Evolutionary conservation across 495 filamentous ascomycete genomes (phyloP).

Genomic region (Ramalina peruviana): DNA sequence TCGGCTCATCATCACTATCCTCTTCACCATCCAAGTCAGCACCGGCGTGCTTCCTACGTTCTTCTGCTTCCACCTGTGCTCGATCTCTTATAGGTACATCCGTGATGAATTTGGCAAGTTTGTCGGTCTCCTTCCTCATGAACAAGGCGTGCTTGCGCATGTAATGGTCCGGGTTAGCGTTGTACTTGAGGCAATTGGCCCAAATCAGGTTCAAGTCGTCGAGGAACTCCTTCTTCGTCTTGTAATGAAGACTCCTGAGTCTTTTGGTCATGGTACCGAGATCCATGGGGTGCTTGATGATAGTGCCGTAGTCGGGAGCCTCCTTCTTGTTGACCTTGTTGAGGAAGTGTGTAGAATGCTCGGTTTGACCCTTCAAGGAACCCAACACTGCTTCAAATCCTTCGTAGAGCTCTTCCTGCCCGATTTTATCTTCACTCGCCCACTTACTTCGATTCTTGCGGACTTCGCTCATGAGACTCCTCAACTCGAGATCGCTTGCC

Average conservation of each 20-base stretch:
- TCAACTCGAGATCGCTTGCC: constrained; percentile 83
- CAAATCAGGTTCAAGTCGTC: constrained; percentile 88
- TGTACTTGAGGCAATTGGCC: constrained; percentile 92
- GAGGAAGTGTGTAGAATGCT: constrained; percentile 87
- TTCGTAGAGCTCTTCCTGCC: constrained; percentile 96
- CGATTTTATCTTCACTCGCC: constrained; percentile 93
- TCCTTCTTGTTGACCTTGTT: constrained; percentile 91
- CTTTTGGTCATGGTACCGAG: constrained; percentile 97
- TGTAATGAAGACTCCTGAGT: constrained; percentile 73
- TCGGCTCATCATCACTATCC: constrained; percentile 94
- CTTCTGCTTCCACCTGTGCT: constrained; percentile 93
- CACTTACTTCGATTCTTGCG: constrained; percentile 96
- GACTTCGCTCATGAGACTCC: constrained; percentile 88
- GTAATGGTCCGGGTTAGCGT: constrained; percentile 74
- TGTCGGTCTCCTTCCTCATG: constrained; percentile 94
- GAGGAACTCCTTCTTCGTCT: constrained; percentile 90
- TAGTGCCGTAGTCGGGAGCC: constrained; percentile 84
- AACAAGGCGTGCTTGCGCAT: constrained; percentile 86
- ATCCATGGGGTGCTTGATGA: constrained; percentile 98
- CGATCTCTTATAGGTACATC: constrained; percentile 80
- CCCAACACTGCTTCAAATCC: constrained; percentile 89
- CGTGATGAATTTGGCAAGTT: constrained; percentile 86
- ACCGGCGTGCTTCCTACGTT: constrained; percentile 64
- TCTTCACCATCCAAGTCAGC: constrained; percentile 66
- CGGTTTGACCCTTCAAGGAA: constrained; percentile 84